Base-by-base conservation (phyloP, 1,139 yeast genomes). In the Wickerhamomyces sp. region DNA sequence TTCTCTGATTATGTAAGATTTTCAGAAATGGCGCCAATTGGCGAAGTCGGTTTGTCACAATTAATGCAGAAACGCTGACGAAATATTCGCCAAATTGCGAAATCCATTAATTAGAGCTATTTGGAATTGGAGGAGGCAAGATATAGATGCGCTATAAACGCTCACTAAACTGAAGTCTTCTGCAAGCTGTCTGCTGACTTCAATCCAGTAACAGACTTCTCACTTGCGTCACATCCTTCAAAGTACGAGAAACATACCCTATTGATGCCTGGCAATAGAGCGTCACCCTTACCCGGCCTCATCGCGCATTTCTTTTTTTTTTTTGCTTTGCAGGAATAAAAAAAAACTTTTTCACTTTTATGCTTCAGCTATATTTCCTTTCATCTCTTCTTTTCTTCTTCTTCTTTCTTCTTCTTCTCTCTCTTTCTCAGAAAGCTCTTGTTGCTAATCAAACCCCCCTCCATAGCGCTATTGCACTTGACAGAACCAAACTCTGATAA, bases 371-470 rank as follows among this genome's bases (percentile, higher is more conserved):
- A 18, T 18, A 18, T 18, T 18, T 18, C 23, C 5, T 18, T 40
- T 30, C 39, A 27, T 26, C 15, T 13, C 9, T 37, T 49, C 49
- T 47, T 43, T 45, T 41, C 40, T 39, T 46, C 44, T 49, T 46
- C 45, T 40, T 46, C 51, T 45, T 48, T 54, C 52, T 51, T 51
- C 48, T 56, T 52, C 45, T 45, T 48, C 53, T 56, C 54, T 52
- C 56, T 53, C 52, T 51, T 51, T 54, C 54, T 53, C 59, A 56
- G 60, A 56, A 57, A 56, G 56, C 59, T 51, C 59, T 51, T 56
- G 31, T 29, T 29, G 31, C 31, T 50, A 37, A 37, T 27, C 34
- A 13, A n/a, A 10, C 15, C 34, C n/a, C 34, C 18, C 18, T 11
- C 15, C 15, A 13, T 13, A 8, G 9, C 10, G 14, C 34, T 13